Evolutionary conservation across 2,329 filamentous ascomycete species (phyloP).

Genomic region (Calonectria honghensis): DNA sequence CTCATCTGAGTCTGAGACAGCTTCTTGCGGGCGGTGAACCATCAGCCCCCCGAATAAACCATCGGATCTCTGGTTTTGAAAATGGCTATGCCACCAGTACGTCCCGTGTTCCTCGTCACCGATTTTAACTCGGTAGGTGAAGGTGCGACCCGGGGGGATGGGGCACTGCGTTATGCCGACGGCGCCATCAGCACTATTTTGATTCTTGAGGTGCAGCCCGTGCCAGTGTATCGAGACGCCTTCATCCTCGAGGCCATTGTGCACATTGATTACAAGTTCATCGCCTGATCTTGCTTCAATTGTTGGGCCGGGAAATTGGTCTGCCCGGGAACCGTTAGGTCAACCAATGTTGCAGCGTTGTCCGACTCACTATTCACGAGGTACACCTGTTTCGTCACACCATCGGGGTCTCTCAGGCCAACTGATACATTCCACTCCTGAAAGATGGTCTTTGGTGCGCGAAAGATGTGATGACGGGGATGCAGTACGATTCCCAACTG

Average conservation of each 20-base stretch:
- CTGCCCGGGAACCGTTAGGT: conserved; percentile 36
- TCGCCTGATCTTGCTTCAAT: conserved; percentile 84
- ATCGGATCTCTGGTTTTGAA: conserved; percentile 67
- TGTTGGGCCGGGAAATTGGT: conserved; percentile 80
- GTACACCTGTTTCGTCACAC: conserved; percentile 52
- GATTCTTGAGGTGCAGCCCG: conserved; percentile 83
- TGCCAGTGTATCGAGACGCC: conserved; percentile 83
- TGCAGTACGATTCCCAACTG: conserved; percentile 2
- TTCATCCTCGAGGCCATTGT: conserved; percentile 78
- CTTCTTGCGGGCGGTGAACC: conserved; percentile 66
- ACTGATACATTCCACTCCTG: conserved; percentile 10
- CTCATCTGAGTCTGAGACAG: conserved; percentile 55
- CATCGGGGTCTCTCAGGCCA: conserved; percentile 11
- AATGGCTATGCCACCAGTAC: conserved; percentile 77
- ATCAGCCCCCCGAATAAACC: conserved; percentile 76
- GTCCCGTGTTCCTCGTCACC: conserved; percentile 73
- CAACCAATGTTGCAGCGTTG: too few relatives aligned
- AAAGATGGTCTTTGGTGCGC: background rate
- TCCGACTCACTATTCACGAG: conserved; percentile 49
- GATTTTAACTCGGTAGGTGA: conserved; percentile 74
- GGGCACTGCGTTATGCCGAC: conserved; percentile 69
- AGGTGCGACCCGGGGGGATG: conserved; percentile 69
- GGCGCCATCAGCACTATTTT: conserved; percentile 81
- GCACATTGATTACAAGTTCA: conserved; percentile 79
- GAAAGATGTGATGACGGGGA: conserved; percentile 2